Percentiles rank a stretch among this genome's conserved stretches.
Evolutionary conservation across 2,329 filamentous ascomycete genomes (phyloP).

Genomic region (Epichloe sp.): DNA sequence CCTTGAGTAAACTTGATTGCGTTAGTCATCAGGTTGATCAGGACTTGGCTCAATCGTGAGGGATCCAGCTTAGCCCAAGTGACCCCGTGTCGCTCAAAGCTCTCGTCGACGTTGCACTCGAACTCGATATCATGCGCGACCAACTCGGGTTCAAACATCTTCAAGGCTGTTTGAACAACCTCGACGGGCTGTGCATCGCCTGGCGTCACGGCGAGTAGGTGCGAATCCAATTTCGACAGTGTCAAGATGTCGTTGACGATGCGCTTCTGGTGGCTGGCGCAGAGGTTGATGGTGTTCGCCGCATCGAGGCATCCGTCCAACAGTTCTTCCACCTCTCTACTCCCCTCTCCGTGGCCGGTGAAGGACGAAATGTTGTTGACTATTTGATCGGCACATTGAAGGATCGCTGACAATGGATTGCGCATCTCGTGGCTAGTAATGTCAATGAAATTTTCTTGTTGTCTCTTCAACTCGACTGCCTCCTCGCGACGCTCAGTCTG

Average conservation of each 20-base stretch:
- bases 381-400: slow-evolving; percentile 69
- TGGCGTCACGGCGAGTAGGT: slow-evolving; percentile 56
- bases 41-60: slow-evolving; percentile 57
- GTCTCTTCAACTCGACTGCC: slow-evolving; percentile 65
- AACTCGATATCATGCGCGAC: slow-evolving; percentile 59
- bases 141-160: slow-evolving; percentile 70
- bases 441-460: slow-evolving; percentile 60
- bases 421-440: slow-evolving; percentile 66
- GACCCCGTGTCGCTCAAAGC: slow-evolving; percentile 49
- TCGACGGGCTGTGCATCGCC: slow-evolving; percentile 55
- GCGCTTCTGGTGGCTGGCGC: slow-evolving; percentile 65
- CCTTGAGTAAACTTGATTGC: slow-evolving; percentile 53
- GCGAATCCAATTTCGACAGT: slow-evolving; percentile 57
- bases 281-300: slow-evolving; percentile 69
- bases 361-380: slow-evolving; percentile 33
- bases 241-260: slow-evolving; percentile 58
- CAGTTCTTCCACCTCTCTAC: slow-evolving; percentile 33
- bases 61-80: slow-evolving; percentile 67
- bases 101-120: slow-evolving; percentile 54
- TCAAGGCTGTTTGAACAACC: slow-evolving; percentile 55
- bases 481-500: slow-evolving; percentile 68
- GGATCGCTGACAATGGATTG: slow-evolving; percentile 60
- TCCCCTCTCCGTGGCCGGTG: slow-evolving; percentile 20
- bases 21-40: slow-evolving; percentile 64
- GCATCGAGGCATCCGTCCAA: slow-evolving; percentile 53